phyloP scores from a whole-genome alignment of 108 stramenopile species.

The Aurantiochytrium sp. region DNA sequence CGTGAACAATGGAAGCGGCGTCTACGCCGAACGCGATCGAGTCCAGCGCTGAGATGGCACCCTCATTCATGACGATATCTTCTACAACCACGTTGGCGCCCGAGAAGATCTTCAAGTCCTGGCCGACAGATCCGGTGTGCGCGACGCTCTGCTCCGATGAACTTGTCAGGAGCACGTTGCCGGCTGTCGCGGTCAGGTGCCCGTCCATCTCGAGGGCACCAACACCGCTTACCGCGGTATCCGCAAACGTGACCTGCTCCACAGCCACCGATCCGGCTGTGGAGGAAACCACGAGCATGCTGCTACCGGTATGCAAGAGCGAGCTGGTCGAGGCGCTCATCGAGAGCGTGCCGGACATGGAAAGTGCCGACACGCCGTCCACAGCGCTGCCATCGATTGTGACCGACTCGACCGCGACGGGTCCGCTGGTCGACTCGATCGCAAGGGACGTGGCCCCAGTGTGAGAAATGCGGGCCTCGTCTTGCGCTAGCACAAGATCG shows the following conservation, averaged over 20 bases:
- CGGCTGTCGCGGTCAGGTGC: not conserved
- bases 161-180: not conserved
- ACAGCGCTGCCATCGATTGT: not conserved
- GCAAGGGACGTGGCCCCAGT: not conserved
- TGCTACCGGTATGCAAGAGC: too few relatives aligned
- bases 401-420: not conserved
- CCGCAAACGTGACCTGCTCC: not conserved
- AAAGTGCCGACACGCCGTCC: not conserved
- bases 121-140: not conserved
- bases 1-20: not conserved
- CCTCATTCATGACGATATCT: not conserved
- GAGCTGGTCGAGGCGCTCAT: not conserved
- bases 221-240: not conserved
- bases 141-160: not conserved
- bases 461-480: not conserved
- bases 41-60: not conserved
- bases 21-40: not conserved
- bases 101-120: not conserved
- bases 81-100: not conserved
- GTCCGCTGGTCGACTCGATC: not conserved
- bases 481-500: not conserved
- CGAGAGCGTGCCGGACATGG: not conserved
- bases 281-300: not conserved
- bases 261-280: too few relatives aligned
- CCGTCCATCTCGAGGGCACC: not conserved